Evolutionary conservation across 2,329 filamentous ascomycete genomes (phyloP).

Genomic region (Sarocladiaceae sp.): DNA sequence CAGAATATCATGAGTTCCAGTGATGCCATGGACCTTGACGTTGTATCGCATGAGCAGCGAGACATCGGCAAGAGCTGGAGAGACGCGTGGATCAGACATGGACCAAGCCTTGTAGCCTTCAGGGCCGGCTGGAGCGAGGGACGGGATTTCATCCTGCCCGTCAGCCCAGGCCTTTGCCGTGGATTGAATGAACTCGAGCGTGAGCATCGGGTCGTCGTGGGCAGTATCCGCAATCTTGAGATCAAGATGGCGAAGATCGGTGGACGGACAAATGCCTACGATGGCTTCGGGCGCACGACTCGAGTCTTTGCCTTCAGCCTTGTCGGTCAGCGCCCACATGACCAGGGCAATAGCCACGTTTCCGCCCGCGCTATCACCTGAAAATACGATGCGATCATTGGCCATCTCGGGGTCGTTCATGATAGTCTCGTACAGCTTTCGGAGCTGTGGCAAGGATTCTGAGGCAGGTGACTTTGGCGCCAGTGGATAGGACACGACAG

Average conservation of each 20-base stretch:
- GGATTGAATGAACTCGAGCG: constrained; percentile 12
- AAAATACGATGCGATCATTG: constrained; percentile 40
- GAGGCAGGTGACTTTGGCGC: constrained; percentile 49
- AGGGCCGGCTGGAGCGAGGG: neutral
- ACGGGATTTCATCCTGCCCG: constrained; percentile 1
- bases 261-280: constrained; percentile 40
- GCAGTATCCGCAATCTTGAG: constrained; percentile 15
- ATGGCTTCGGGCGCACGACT: constrained; percentile 29
- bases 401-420: constrained; percentile 31
- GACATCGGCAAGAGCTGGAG: constrained; percentile 43
- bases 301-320: constrained; percentile 11
- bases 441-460: constrained; percentile 40
- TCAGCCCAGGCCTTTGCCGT: constrained; percentile 22
- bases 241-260: constrained; percentile 24
- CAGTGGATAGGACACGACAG: constrained; percentile 48
- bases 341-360: constrained; percentile 41
- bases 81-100: constrained; percentile 37
- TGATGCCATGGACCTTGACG: constrained; percentile 47
- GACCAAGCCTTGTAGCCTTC: constrained; percentile 16
- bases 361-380: constrained; percentile 52
- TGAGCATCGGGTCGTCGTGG: constrained; percentile 21
- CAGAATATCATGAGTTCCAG: constrained; percentile 48
- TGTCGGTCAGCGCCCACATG: constrained; percentile 29
- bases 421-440: constrained; percentile 37
- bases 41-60: constrained; percentile 20